These are phyloP conservation scores for Aspergillus mulundensis DNA, from an alignment of 495 filamentous ascomycete genomes.

Conservation along the genomic window DNA sequence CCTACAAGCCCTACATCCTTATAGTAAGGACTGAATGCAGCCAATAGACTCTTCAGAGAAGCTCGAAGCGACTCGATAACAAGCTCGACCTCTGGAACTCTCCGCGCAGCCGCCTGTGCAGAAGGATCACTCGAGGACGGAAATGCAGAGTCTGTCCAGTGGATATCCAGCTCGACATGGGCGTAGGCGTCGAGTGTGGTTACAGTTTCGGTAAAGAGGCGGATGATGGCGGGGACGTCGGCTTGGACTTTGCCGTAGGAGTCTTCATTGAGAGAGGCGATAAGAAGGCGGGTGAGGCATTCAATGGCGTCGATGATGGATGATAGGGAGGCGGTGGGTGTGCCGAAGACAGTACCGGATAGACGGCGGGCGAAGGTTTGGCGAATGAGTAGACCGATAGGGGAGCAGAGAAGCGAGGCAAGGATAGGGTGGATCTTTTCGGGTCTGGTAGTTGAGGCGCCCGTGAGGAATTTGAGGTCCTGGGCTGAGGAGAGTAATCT, in stretches of 20 bases:
- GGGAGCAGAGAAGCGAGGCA: constrained; percentile 39
- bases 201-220: constrained; percentile 63
- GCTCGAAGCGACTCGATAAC: constrained; percentile 55
- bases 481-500: constrained; percentile 33
- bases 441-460: constrained; percentile 29
- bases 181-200: constrained; percentile 66
- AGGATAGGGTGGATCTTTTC: constrained; percentile 37
- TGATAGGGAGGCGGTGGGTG: constrained; percentile 60
- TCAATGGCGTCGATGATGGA: constrained; percentile 67
- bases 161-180: constrained; percentile 49
- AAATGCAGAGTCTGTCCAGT: constrained; percentile 79
- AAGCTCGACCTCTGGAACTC: constrained; percentile 56
- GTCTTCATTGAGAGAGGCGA: constrained; percentile 77
- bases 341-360: constrained; percentile 60
- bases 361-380: constrained; percentile 62
- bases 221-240: constrained; percentile 68
- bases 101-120: constrained; percentile 35
- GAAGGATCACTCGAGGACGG: constrained; percentile 39
- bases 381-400: constrained; percentile 65
- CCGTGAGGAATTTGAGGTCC: constrained; percentile 39
- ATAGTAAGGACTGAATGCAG: constrained; percentile 66
- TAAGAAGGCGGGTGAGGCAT: constrained; percentile 62
- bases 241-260: constrained; percentile 79
- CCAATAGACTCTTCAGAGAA: constrained; percentile 57
- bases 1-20: constrained; percentile 59